phyloP scores from a whole-genome alignment of 495 filamentous ascomycete genomes.

The Annulohypoxylon maeteangense region DNA sequence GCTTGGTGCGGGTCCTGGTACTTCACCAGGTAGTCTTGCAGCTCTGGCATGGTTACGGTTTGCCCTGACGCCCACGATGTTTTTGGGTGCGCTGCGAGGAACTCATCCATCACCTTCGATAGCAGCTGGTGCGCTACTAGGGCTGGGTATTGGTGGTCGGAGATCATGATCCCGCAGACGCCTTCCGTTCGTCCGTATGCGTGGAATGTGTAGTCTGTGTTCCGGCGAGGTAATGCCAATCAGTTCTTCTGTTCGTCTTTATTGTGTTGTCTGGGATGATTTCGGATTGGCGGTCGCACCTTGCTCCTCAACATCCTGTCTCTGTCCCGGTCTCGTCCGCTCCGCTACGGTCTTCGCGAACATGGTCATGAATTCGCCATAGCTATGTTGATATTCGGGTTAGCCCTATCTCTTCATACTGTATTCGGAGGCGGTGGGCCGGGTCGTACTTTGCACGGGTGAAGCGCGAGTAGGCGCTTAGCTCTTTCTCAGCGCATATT shows the following conservation, averaged over 20 bases:
- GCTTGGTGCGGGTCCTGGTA: slow-evolving; percentile 91
- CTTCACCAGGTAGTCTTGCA: slow-evolving; percentile 85
- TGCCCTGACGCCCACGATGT: slow-evolving; percentile 67
- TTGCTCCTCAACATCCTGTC: slow-evolving; percentile 92
- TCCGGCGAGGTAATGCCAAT: neutral
- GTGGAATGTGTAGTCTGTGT: slow-evolving; percentile 81
- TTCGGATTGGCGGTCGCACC: slow-evolving; percentile 55
- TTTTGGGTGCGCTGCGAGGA: slow-evolving; percentile 81
- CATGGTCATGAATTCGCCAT: slow-evolving; percentile 75
- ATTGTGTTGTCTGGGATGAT: neutral
- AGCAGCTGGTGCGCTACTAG: slow-evolving; percentile 94
- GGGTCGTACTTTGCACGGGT: slow-evolving; percentile 72
- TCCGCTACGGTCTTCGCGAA: slow-evolving; percentile 80
- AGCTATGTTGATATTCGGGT: slow-evolving; percentile 47
- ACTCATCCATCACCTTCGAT: slow-evolving; percentile 92
- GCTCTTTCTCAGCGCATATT: slow-evolving; percentile 81
- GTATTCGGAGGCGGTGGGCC: neutral
- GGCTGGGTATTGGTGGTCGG: slow-evolving; percentile 87
- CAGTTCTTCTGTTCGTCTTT: slow-evolving; percentile 1
- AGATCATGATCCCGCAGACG: slow-evolving; percentile 87
- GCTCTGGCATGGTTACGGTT: slow-evolving; percentile 69
- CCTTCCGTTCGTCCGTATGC: slow-evolving; percentile 89
- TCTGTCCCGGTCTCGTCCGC: slow-evolving; percentile 82
- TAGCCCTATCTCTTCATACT: slow-evolving; percentile 2
- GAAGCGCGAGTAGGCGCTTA: slow-evolving; percentile 83